Conservation (phyloP, 2,329 filamentous ascomycete genomes). For the Colletotrichum euphorbiae region DNA sequence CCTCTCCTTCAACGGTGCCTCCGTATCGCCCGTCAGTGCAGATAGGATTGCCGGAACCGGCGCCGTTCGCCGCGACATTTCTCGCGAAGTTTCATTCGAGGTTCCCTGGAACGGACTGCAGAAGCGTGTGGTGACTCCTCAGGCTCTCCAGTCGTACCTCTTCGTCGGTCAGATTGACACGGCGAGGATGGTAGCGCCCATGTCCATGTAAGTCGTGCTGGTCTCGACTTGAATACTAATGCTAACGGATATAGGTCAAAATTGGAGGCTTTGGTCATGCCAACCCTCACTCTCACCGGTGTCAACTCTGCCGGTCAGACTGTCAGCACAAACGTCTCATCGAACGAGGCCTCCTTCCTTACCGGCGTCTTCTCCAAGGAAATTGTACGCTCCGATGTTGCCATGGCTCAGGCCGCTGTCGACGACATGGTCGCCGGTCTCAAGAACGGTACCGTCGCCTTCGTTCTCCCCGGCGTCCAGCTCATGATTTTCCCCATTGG, state of each 20-base stretch:
- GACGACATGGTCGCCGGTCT: constrained; percentile 58
- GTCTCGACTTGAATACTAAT: not conserved
- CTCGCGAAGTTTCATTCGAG: constrained; percentile 37
- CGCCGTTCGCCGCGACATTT: constrained; percentile 42
- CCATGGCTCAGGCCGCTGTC: constrained; percentile 62
- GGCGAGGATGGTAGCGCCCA: constrained; percentile 62
- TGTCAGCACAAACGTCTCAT: constrained; percentile 73
- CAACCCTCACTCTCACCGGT: constrained; percentile 75
- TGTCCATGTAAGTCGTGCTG: constrained; percentile 68
- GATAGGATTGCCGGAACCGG: constrained; percentile 43
- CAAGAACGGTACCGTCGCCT: constrained; percentile 67
- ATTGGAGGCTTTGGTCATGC: constrained; percentile 74
- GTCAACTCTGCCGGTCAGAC: constrained; percentile 61
- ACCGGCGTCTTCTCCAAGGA: constrained; percentile 75
- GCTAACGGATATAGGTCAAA: constrained; percentile 57
- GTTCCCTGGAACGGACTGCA: constrained; percentile 16
- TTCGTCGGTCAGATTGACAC: constrained; percentile 77
- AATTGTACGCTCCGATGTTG: constrained; percentile 63
- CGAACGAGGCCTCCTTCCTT: constrained; percentile 78
- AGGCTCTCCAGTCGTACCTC: constrained; percentile 71
- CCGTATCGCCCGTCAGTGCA: constrained; percentile 57
- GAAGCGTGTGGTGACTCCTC: constrained; percentile 46
- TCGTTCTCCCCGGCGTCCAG: constrained; percentile 75
- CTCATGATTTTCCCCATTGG: constrained; percentile 78
- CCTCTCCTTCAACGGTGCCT: constrained; percentile 66